Evolutionary conservation across 176 grass and related monocot genomes (phyloP).

Genomic region (Rhynchospora pubera): DNA sequence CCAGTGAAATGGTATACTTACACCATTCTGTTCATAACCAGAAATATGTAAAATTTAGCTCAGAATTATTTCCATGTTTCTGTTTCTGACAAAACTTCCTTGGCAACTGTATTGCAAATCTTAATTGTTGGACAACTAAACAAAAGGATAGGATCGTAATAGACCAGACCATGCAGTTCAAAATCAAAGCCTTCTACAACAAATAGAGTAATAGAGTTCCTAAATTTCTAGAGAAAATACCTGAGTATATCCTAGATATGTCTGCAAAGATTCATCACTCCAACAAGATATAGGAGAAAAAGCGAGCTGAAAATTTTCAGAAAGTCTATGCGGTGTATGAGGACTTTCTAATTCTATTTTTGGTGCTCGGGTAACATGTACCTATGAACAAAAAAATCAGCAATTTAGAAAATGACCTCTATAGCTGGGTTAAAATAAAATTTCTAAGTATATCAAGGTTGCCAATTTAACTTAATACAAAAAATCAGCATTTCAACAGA

Average conservation of each 20-base stretch:
- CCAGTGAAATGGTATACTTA: not conserved
- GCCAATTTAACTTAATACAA: not conserved
- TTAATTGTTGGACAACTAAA: not conserved
- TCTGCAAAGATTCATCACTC: not conserved
- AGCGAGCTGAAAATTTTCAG: not conserved
- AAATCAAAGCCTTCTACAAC: not conserved
- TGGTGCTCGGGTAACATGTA: not conserved
- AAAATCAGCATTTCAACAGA: not conserved
- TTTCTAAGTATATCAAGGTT: not conserved
- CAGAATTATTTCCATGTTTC: not conserved
- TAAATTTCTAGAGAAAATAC: not conserved
- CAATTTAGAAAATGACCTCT: not conserved
- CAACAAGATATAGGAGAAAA: not conserved
- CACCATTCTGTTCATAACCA: not conserved
- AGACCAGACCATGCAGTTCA: not conserved
- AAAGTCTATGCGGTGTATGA: not conserved
- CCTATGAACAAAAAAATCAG: not conserved
- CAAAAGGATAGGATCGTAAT: not conserved
- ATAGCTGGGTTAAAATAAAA: not conserved
- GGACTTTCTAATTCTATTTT: not conserved
- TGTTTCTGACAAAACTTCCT: not conserved
- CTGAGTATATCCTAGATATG: not conserved
- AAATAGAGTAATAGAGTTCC: not conserved
- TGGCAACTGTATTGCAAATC: not conserved
- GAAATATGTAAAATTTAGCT: not conserved